Base-by-base conservation (phyloP, 441 rosid genomes). In the Erodium moschatum region DNA sequence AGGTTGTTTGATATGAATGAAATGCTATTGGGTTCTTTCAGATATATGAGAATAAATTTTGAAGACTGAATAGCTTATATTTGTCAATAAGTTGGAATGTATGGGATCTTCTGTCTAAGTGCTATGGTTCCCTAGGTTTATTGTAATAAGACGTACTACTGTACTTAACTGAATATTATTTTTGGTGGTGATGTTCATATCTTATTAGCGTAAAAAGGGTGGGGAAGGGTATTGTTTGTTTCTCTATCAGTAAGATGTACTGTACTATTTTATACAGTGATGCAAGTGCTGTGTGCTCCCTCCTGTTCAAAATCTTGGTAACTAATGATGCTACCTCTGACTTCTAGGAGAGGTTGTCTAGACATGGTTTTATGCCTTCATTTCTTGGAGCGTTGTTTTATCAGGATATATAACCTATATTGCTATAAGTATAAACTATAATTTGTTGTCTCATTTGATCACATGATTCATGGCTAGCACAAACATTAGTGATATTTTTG, bases 321-420 rank as follows among this genome's bases (percentile, higher is more conserved):
- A 50, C 64, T 60, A 21, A 19, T 58, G 63, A 58, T 58, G 29
- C 27, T 58, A 29, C 27, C 63, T 19, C 63, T 58, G 24, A 6
- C 18, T 8, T 56, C 24, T 56, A 56, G 18, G 62, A 56, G 62
- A 16, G 62, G 62, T 56, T 58, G 63, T 58, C 63, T 58, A 52
- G 8, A n/a, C 19, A n/a, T n/a, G 58, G 6, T 52, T 52, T n/a
- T 15, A 52, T 58, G 63, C 29, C 63, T 58, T 10, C 27, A 11
- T 58, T 58, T 58, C 29, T 58, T 58, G 27, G 27, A 58, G 13
- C 63, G 20, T 16, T 16, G 1, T 50, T 50, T 1, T 56, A 56
- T 18, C 62, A 56, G 62, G 19, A 15, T 11, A 20, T 21, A 8
- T 21, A 60, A 60, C 64, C 21, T 60, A 10, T 19, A 60, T 20